A percentile compares a stretch with the other conserved stretches of the same genome.
Evolutionary conservation across 2,329 filamentous ascomycete genomes (phyloP).

Genomic region (Colletotrichum tanaceti): DNA sequence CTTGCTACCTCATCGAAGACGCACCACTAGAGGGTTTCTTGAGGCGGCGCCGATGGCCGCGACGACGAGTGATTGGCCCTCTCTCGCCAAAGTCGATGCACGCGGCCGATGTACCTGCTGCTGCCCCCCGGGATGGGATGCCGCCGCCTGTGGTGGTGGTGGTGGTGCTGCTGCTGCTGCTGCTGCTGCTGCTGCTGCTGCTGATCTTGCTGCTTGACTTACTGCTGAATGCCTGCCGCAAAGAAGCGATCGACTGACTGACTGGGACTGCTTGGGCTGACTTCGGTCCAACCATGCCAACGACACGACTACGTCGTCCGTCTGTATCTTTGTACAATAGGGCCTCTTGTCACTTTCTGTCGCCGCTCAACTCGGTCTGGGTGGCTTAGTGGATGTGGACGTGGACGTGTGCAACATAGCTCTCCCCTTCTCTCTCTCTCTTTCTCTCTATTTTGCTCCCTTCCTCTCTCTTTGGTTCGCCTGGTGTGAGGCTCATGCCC

Average conservation of each 20-base stretch:
- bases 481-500: constrained; percentile 9
- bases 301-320: constrained; percentile 27
- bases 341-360: constrained; percentile 18
- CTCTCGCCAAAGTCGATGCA: constrained; percentile 39
- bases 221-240: constrained; percentile 12
- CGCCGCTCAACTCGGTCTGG: constrained; percentile 20
- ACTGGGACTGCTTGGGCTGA: neutral
- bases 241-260: too few species aligned
- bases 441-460: too few species aligned
- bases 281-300: constrained; percentile 23
- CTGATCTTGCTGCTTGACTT: constrained; percentile 10
- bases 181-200: neutral
- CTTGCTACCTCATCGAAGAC: constrained; percentile 23
- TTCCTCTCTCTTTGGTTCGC: neutral
- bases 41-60: constrained; percentile 17
- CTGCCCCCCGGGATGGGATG: constrained; percentile 24
- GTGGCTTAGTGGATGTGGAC: neutral
- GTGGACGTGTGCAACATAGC: constrained; percentile 26
- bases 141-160: neutral
- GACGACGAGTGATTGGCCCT: constrained; percentile 28
- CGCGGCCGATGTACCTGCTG: constrained; percentile 31
- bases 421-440: too few species aligned
- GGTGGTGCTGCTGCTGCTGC: too few species aligned
- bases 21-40: constrained; percentile 10
- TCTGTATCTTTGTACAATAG: constrained; percentile 24